Evolutionary conservation across 306 rosid species (phyloP).

Genomic region (Astragalus membranaceus): DNA sequence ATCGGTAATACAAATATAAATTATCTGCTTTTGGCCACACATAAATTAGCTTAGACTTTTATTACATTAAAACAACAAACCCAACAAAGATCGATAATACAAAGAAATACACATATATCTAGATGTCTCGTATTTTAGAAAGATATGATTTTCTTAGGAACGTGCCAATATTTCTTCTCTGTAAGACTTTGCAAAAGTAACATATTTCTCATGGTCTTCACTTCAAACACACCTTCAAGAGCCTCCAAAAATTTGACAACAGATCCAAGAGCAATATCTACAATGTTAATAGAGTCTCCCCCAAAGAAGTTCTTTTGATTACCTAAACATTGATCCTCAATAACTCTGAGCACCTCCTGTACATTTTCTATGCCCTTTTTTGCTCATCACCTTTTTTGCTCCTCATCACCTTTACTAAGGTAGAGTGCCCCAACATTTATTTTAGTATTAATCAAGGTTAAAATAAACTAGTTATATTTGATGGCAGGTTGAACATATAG

Average conservation of each 20-base stretch:
- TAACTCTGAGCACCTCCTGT: neutral
- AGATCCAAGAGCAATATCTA: slow-evolving; percentile 24
- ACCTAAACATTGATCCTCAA: slow-evolving; percentile 9
- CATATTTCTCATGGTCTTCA: slow-evolving; percentile 3
- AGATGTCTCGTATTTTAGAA: no score
- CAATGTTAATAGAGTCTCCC: slow-evolving; percentile 19
- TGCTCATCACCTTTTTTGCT: neutral
- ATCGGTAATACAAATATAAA: no score
- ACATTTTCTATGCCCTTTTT: neutral
- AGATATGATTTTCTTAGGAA: neutral
- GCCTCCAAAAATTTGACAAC: neutral
- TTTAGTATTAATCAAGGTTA: no score
- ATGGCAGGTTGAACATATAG: no score
- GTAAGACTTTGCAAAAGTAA: neutral
- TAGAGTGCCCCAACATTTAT: neutral
- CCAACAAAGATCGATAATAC: no score
- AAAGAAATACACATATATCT: no score
- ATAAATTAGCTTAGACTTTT: no score
- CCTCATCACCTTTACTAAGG: neutral
- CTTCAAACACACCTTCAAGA: neutral
- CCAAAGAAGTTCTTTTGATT: slow-evolving; percentile 17
- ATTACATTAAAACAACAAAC: no score
- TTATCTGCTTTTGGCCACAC: no score
- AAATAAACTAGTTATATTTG: no score
- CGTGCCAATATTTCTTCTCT: neutral